These are phyloP conservation scores for Kazachstania taianensis DNA, from an alignment of 805 yeast species.

Conservation along the genomic window DNA sequence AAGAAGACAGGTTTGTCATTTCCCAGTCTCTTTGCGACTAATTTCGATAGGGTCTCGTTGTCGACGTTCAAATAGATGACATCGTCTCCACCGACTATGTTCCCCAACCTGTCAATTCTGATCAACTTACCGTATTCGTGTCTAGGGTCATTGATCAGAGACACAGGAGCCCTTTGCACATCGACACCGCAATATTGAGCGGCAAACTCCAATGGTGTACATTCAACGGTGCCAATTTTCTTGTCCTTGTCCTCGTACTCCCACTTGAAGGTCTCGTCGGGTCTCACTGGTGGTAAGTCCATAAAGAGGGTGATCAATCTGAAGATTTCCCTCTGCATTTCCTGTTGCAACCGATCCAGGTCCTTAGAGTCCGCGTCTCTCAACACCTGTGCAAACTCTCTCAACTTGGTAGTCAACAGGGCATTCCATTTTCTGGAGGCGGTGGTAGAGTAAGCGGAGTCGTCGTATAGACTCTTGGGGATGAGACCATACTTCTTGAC, in stretches of 20 bases:
- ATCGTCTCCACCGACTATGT: conserved; percentile 58
- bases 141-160: conserved; percentile 76
- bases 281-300: conserved; percentile 69
- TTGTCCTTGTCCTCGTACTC: conserved; percentile 65
- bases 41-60: conserved; percentile 44
- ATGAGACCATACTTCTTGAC: conserved; percentile 74
- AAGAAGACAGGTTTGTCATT: conserved; percentile 74
- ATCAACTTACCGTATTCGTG: conserved; percentile 54
- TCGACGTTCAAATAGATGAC: conserved; percentile 65
- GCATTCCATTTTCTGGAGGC: conserved; percentile 44
- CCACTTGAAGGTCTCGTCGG: conserved; percentile 60
- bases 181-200: conserved; percentile 39
- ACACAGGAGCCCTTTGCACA: conserved; percentile 38
- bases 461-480: conserved; percentile 67
- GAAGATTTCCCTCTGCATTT: conserved; percentile 53
- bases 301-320: conserved; percentile 56
- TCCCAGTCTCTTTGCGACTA: conserved; percentile 60
- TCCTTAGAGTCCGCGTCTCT: conserved; percentile 35
- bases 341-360: conserved; percentile 33
- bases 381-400: conserved; percentile 68
- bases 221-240: conserved; percentile 36
- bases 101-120: conserved; percentile 66
- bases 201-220: conserved; percentile 62
- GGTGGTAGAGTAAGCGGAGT: conserved; percentile 48
- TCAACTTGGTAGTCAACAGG: conserved; percentile 55